Conservation (phyloP, 495 filamentous ascomycete genomes). For the Penicillium silybi region DNA sequence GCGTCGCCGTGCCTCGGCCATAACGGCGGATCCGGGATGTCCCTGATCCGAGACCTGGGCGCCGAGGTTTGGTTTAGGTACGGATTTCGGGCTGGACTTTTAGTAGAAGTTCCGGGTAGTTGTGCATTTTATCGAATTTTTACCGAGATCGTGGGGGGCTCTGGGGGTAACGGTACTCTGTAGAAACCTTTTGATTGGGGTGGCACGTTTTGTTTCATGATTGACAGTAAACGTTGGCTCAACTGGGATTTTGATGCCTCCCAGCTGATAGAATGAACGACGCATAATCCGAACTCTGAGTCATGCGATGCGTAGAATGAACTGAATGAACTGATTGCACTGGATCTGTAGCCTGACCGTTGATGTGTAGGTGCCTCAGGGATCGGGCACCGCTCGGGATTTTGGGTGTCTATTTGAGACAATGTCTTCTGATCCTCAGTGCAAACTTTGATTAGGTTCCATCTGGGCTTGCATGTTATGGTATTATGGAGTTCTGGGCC, state of each 20-base stretch:
- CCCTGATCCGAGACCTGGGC: background rate
- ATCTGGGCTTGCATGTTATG: background rate
- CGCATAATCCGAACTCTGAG: background rate
- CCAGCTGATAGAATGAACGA: background rate
- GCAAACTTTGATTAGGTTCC: background rate
- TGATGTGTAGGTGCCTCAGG: background rate
- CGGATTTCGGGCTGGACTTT: background rate
- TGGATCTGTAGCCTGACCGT: background rate
- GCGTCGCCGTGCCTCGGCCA: background rate
- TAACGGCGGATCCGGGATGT: background rate
- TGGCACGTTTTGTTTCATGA: background rate
- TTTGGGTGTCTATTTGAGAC: background rate
- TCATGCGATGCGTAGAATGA: background rate
- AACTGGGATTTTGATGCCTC: background rate
- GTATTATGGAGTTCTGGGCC: background rate
- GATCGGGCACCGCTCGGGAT: background rate
- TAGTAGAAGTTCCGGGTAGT: background rate
- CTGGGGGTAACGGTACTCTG: too few species aligned
- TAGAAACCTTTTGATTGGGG: background rate
- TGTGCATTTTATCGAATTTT: too few species aligned
- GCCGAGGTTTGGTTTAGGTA: background rate
- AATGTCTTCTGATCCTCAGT: background rate
- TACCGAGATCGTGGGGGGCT: too few species aligned
- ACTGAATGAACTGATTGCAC: background rate
- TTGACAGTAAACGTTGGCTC: background rate